Conservation (phyloP, 176 grass and related monocot species). For the Poa annua region DNA sequence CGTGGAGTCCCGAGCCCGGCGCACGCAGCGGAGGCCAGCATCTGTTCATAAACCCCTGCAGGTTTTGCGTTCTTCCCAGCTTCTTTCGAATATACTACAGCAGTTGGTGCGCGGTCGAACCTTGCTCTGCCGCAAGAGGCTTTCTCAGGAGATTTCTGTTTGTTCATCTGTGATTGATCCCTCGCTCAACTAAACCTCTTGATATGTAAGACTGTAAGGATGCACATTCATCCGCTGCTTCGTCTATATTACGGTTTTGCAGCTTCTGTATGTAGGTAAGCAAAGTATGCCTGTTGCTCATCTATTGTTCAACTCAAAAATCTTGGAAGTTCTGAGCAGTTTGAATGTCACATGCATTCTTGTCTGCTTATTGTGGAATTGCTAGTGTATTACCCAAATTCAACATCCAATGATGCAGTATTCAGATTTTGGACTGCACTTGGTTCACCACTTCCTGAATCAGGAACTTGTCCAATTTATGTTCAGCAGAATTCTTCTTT, state of each 20-base stretch:
- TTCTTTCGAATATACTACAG: background rate
- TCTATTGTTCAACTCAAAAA: background rate
- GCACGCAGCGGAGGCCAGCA: conserved; percentile 7
- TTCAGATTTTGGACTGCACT: background rate
- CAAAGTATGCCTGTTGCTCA: background rate
- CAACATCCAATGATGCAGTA: background rate
- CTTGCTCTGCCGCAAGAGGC: background rate
- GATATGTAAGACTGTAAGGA: background rate
- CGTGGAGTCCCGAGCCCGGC: background rate
- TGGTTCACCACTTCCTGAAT: background rate
- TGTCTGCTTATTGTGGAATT: background rate
- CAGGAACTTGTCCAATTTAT: no score
- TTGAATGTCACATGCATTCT: background rate
- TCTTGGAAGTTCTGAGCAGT: background rate
- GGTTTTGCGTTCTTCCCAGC: background rate
- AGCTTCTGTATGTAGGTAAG: background rate
- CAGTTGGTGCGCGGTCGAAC: background rate
- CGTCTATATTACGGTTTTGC: background rate
- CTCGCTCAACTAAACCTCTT: background rate
- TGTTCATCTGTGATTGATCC: background rate
- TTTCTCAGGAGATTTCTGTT: background rate
- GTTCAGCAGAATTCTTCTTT: no score
- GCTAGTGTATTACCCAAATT: background rate
- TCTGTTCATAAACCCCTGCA: background rate
- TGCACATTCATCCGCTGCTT: background rate